Base-by-base conservation (phyloP, 371 early-diverging fungal genomes). In the Capniomyces stellatus region DNA sequence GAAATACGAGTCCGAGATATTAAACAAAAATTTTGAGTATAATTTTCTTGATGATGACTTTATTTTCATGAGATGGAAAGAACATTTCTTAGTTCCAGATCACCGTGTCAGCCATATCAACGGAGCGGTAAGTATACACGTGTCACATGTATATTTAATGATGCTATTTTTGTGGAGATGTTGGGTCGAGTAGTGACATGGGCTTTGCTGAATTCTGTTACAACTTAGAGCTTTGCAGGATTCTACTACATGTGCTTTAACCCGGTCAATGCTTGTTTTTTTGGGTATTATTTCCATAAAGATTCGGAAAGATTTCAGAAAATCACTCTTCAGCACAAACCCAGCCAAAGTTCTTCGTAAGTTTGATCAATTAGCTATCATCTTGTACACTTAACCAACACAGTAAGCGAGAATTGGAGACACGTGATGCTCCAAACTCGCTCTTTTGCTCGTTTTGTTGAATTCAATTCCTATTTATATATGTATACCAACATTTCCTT, bases 51-150 rank as follows among this genome's bases (percentile, higher is more conserved):
- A 58, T 0, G 54, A 62, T 54, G 85, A 89, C 55, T 77, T 75
- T 56, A 68, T 95, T 25, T 95, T 86, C 63, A 95, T 95, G 95
- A 78, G 95, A 29, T 92, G 93, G 93, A 95, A 92, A 75, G 96
- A 95, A 64, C 84, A 83, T 54, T 95, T 93, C 64, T 65, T 95
- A 42, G 89, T 93, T 2, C 94, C 96, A 28, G 90, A 95, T 72
- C 92, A 93, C 71, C 75, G 74, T 52, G 82, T 93, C 41, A 78
- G 71, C 56, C 75, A 71, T 23, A 84, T 95, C 55, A 67, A 77
- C 50, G 96, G 96, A 12, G 95, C 95, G 3, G 64, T 64, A 2
- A 54, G 54, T 51, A 1, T n/a, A n/a, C n/a, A n/a, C n/a, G n/a
- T n/a, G n/a, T n/a, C n/a, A n/a, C n/a, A n/a, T n/a, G n/a, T 21